Conservation (phyloP, 345 rosid genomes). For the Triadica sebifera region DNA sequence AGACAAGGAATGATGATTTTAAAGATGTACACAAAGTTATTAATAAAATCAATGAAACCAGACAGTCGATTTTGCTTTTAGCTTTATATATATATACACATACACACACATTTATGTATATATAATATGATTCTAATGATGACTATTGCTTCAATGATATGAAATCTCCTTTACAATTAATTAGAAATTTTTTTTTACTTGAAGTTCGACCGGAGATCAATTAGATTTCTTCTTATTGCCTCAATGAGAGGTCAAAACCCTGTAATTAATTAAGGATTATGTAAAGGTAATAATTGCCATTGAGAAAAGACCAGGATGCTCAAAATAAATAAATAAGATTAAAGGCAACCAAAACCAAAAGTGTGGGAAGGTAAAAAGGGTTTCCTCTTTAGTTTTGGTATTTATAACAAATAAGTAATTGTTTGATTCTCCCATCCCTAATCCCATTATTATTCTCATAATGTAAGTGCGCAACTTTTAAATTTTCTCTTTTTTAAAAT, state of each 20-base stretch:
- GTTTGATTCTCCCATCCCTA: conserved; percentile 9
- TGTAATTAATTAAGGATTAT: not conserved
- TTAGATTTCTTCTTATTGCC: no score
- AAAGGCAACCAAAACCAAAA: not conserved
- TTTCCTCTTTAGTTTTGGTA: conserved; percentile 6
- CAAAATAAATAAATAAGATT: not conserved
- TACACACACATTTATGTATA: no score
- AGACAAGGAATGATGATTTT: conserved; percentile 13
- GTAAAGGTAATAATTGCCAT: not conserved
- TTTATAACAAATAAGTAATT: conserved; percentile 1
- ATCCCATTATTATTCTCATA: not conserved
- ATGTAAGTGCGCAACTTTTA: conserved; percentile 14
- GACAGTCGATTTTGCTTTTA: not conserved
- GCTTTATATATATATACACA: not conserved
- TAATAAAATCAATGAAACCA: conserved; percentile 8
- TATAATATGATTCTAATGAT: no score
- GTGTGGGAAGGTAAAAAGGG: conserved; percentile 10
- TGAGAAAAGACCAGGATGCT: conserved; percentile 23
- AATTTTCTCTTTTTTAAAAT: not conserved
- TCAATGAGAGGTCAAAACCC: conserved; percentile 3
- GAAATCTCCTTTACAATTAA: no score
- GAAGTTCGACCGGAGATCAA: no score
- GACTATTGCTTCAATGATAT: no score
- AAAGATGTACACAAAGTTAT: not conserved
- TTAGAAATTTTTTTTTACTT: no score